Percentiles rank a stretch among this genome's conserved stretches.
Evolutionary conservation across 2,329 filamentous ascomycete species (phyloP).

Genomic region (Ascosphaera apis): DNA sequence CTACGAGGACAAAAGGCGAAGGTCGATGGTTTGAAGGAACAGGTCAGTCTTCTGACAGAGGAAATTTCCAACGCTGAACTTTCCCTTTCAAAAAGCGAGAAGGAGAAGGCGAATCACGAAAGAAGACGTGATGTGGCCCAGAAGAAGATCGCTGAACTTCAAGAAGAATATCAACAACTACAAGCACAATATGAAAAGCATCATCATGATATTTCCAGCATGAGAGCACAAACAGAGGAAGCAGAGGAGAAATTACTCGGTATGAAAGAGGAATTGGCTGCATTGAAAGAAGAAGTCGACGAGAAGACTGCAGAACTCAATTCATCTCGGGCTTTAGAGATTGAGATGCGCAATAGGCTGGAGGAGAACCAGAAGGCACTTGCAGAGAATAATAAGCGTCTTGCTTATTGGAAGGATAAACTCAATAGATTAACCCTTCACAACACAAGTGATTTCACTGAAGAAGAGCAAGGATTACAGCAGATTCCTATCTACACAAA

Average conservation of each 20-base stretch:
- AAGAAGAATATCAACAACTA: slow-evolving; percentile 51
- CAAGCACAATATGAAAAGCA: slow-evolving; percentile 61
- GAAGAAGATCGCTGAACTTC: slow-evolving; percentile 52
- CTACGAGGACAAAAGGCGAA: slow-evolving; percentile 73
- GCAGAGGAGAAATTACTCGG: slow-evolving; percentile 52
- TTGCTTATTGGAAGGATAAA: slow-evolving; percentile 77
- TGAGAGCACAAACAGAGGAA: slow-evolving; percentile 52
- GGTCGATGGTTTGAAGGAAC: slow-evolving; percentile 70
- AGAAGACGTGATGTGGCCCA: slow-evolving; percentile 59
- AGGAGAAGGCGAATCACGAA: slow-evolving; percentile 67
- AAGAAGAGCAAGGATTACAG: slow-evolving; percentile 25
- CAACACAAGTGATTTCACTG: slow-evolving; percentile 48
- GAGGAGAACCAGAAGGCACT: slow-evolving; percentile 88
- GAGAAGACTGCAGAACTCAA: slow-evolving; percentile 70
- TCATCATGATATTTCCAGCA: slow-evolving; percentile 47
- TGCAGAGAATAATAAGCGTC: slow-evolving; percentile 61
- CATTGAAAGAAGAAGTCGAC: slow-evolving; percentile 67
- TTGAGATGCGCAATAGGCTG: slow-evolving; percentile 95
- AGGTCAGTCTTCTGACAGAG: slow-evolving; percentile 60
- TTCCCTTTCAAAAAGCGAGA: slow-evolving; percentile 76
- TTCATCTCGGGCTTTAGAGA: slow-evolving; percentile 68
- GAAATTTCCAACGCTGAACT: slow-evolving; percentile 72
- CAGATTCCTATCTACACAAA: slow-evolving; percentile 55
- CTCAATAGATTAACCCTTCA: slow-evolving; percentile 62
- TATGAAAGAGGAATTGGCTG: slow-evolving; percentile 59